Base-by-base conservation (phyloP, 2,329 filamentous ascomycete genomes). In the Diplodia seriata region DNA sequence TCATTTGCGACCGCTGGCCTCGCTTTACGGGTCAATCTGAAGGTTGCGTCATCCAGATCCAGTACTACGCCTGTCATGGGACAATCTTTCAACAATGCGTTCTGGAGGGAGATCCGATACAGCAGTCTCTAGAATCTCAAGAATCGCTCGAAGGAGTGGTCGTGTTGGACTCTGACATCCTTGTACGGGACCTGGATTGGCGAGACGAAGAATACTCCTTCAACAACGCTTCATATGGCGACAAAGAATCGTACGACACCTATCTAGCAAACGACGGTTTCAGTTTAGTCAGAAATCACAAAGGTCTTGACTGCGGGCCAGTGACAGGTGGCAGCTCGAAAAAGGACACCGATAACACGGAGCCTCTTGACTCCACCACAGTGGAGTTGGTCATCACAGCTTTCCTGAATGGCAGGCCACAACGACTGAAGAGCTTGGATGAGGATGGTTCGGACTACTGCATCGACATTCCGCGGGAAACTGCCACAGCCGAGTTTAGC, bases 1-100 rank as follows among this genome's bases (percentile, higher is more conserved):
- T 64, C 8, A 12, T 51, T 5, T 23, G 47, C n/a, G 59, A 64
- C 33, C 49, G 43, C 12, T 64, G 59, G 59, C 59, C 59, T 20
- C 49, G 49, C 4, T 53, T 53, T 20, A 53, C 20, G 1, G 5
- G 49, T 0, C 0, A 26, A 0, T 0, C 1, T 8, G 11, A 26
- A 0, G 49, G n/a, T 26, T 29, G 0, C 49, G 1, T 9, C 1
- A 0, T 29, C 3, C 49, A 7, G 9, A 26, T 53, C 8, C 49
- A 53, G 4, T 53, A 12, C 20, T 53, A 26, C 20, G 49, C 2
- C n/a, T 23, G 1, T 0, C n/a, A 53, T 1, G 49, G 49, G 3
- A 53, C 1, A 4, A 20, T 64, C 11, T n/a, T 53, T 9, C 59
- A 64, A 38, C n/a, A 53, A 14, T 53, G 38, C n/a, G 2, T 33